These are phyloP conservation scores for Aureobasidium sp. DNA, from an alignment of 2,329 filamentous ascomycete genomes.

Conservation along the genomic window DNA sequence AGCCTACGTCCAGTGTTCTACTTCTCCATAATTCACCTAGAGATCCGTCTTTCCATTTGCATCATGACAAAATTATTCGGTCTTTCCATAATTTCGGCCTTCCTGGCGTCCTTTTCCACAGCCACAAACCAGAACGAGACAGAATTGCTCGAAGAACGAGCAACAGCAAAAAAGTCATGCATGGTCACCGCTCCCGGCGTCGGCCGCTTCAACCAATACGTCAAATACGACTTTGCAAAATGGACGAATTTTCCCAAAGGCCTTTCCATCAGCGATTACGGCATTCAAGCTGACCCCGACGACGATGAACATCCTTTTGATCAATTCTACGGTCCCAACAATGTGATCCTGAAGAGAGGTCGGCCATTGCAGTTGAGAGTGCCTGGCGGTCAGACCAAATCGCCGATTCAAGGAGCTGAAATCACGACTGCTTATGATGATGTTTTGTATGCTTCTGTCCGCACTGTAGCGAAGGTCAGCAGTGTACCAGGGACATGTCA, in stretches of 20 bases:
- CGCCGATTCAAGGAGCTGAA: constrained; percentile 42
- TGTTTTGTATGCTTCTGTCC: constrained; percentile 62
- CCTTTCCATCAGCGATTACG: background rate
- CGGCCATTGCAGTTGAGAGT: background rate
- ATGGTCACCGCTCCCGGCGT: background rate
- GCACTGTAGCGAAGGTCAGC: constrained; percentile 60
- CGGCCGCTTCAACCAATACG: constrained; percentile 7
- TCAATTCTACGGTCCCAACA: background rate
- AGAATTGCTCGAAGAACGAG: background rate
- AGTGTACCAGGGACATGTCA: constrained; percentile 60
- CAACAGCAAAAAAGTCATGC: constrained; percentile 3
- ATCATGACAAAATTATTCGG: background rate
- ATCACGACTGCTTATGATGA: constrained; percentile 55
- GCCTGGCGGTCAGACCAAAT: background rate
- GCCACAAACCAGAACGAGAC: background rate
- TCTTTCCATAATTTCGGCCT: background rate
- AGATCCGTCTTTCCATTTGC: too few relatives aligned
- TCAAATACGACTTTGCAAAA: constrained; percentile 10
- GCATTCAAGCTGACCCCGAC: background rate
- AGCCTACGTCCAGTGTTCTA: too few relatives aligned
- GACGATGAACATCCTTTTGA: constrained; percentile 10
- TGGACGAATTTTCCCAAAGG: background rate
- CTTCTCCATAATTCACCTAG: too few relatives aligned
- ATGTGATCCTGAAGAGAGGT: background rate
- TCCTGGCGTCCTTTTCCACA: background rate